These are phyloP conservation scores for Trichoderma sp. DNA, from an alignment of 2,329 filamentous ascomycete genomes.

Conservation along the genomic window DNA sequence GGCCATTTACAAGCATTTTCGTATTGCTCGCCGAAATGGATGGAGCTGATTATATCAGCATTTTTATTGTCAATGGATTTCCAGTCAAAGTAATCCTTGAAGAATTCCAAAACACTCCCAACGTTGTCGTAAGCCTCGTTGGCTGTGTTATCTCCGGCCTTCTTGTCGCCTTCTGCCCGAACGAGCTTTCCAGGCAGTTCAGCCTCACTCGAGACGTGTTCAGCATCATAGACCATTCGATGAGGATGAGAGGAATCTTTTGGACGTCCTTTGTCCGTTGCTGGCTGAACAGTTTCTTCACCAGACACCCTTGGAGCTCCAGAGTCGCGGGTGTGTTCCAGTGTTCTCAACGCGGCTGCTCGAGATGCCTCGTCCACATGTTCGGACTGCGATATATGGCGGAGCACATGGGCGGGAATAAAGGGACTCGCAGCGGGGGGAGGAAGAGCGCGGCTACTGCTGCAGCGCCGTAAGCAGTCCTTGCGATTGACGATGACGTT, in stretches of 20 bases:
- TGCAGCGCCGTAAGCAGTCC: slow-evolving; percentile 39
- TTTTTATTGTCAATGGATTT: slow-evolving; percentile 55
- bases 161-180: slow-evolving; percentile 46
- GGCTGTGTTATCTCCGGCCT: slow-evolving; percentile 44
- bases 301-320: slow-evolving; percentile 26
- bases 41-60: slow-evolving; percentile 52
- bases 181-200: slow-evolving; percentile 47
- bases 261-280: slow-evolving; percentile 12
- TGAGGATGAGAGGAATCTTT: slow-evolving; percentile 41
- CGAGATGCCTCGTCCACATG: slow-evolving; percentile 44
- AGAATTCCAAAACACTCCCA: slow-evolving; percentile 52
- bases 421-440: slow-evolving; percentile 33
- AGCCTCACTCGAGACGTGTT: slow-evolving; percentile 40
- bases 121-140: slow-evolving; percentile 55
- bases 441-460: slow-evolving; percentile 27
- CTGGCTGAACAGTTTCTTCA: slow-evolving; percentile 22
- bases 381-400: slow-evolving; percentile 41
- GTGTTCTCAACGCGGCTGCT: slow-evolving; percentile 40
- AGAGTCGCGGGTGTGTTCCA: slow-evolving; percentile 42
- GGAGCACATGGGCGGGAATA: slow-evolving; percentile 44
- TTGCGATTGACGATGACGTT: slow-evolving; percentile 36
- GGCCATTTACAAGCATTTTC: slow-evolving; percentile 52
- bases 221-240: slow-evolving; percentile 49
- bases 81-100: slow-evolving; percentile 52
- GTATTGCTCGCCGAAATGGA: slow-evolving; percentile 53